These are phyloP conservation scores for Xylogone sp. DNA, from an alignment of 2,329 filamentous ascomycete genomes.

Conservation along the genomic window DNA sequence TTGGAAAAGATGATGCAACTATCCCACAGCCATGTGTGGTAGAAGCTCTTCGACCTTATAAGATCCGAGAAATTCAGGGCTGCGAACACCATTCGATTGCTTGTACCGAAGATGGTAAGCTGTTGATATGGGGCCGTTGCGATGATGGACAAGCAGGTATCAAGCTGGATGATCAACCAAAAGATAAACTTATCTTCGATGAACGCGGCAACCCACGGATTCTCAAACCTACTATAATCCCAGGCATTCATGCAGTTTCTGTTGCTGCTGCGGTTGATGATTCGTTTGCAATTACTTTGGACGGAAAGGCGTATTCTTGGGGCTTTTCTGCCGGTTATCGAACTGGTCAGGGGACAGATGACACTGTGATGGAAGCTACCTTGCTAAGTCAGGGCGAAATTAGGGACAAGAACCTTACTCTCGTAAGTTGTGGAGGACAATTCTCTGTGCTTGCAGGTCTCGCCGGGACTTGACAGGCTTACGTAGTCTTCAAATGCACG, in stretches of 20 bases:
- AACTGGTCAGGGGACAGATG: constrained; percentile 70
- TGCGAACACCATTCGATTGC: constrained; percentile 73
- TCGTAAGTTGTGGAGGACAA: constrained; percentile 82
- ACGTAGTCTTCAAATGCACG: no score
- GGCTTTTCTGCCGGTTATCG: constrained; percentile 79
- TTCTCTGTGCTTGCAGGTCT: constrained; percentile 66
- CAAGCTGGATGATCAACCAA: constrained; percentile 49
- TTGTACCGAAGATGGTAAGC: constrained; percentile 51
- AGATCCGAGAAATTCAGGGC: constrained; percentile 67
- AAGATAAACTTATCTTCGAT: constrained; percentile 60
- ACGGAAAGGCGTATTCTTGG: constrained; percentile 73
- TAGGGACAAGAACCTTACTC: constrained; percentile 68
- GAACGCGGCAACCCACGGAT: constrained; percentile 63
- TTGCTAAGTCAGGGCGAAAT: constrained; percentile 82
- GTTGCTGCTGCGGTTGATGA: constrained; percentile 69
- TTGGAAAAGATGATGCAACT: constrained; percentile 66
- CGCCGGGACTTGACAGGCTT: no score
- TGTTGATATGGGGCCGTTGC: constrained; percentile 57
- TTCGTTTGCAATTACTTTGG: constrained; percentile 64
- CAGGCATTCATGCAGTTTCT: constrained; percentile 44
- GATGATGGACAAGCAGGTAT: constrained; percentile 54
- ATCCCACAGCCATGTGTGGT: constrained; percentile 69
- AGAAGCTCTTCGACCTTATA: constrained; percentile 55
- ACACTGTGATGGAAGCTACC: constrained; percentile 75
- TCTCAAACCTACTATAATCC: constrained; percentile 57